These are phyloP conservation scores for Nakazawaea wyomingensis DNA, from an alignment of 805 yeast genomes.

Conservation along the genomic window DNA sequence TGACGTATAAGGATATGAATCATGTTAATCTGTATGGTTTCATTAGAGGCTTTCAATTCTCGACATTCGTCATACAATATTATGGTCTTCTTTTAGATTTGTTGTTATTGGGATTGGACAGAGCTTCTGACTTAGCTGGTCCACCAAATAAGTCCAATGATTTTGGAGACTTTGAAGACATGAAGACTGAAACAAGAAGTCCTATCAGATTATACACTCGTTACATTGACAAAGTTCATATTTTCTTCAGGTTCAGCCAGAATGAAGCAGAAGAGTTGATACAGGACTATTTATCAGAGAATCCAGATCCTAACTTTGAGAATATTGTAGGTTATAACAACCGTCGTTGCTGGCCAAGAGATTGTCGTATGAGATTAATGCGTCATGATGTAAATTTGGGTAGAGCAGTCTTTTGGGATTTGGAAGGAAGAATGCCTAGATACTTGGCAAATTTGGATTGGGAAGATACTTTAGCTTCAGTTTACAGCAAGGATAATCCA, in stretches of 20 bases:
- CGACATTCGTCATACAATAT: conserved; percentile 85
- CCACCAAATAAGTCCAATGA: conserved; percentile 64
- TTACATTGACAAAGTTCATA: conserved; percentile 75
- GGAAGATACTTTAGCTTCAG: conserved; percentile 79
- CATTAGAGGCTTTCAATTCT: conserved; percentile 82
- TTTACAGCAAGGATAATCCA: conserved; percentile 86
- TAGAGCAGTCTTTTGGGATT: conserved; percentile 88
- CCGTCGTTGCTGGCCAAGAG: conserved; percentile 92
- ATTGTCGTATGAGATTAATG: conserved; percentile 84
- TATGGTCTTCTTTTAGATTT: conserved; percentile 85
- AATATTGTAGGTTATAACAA: conserved; percentile 82
- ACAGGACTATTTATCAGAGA: conserved; percentile 71
- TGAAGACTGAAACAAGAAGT: conserved; percentile 53
- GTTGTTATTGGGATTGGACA: conserved; percentile 73
- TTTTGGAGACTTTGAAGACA: conserved; percentile 66
- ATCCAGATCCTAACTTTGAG: conserved; percentile 91
- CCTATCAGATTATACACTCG: conserved; percentile 82
- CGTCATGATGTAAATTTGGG: conserved; percentile 91
- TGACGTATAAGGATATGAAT: conserved; percentile 91
- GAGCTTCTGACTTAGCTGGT: conserved; percentile 88
- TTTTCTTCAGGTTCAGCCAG: conserved; percentile 69
- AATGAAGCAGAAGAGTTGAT: conserved; percentile 73
- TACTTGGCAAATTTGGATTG: conserved; percentile 70
- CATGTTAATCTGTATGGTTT: conserved; percentile 87
- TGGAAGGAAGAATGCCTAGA: conserved; percentile 71